phyloP scores from a whole-genome alignment of 495 filamentous ascomycete genomes.

The Aspergillus coremiiformis region DNA sequence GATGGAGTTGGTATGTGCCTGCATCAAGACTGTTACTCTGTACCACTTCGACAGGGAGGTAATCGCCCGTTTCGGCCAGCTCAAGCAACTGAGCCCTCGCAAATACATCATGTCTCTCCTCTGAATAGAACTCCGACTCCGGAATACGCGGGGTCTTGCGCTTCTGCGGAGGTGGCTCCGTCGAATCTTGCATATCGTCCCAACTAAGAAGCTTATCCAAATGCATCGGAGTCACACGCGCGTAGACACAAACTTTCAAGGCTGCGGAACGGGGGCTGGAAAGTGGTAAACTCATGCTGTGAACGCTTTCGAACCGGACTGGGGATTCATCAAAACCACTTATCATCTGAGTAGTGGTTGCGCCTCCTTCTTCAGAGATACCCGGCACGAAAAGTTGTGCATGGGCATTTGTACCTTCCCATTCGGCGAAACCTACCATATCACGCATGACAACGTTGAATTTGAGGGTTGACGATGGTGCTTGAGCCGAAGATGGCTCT shows the following conservation, averaged over 20 bases:
- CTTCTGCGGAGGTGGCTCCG: constrained; percentile 44
- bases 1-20: constrained; percentile 89
- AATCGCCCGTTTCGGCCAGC: constrained; percentile 82
- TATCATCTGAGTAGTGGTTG: constrained; percentile 91
- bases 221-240: constrained; percentile 85
- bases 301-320: constrained; percentile 91
- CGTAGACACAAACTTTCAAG: constrained; percentile 87
- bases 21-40: constrained; percentile 74
- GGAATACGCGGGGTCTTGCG: constrained; percentile 67
- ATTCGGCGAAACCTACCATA: constrained; percentile 90
- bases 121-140: constrained; percentile 84
- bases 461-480: constrained; percentile 85
- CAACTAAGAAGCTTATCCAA: constrained; percentile 96
- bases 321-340: constrained; percentile 91
- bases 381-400: constrained; percentile 93
- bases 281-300: constrained; percentile 96
- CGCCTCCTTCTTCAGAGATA: constrained; percentile 84
- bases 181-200: constrained; percentile 89
- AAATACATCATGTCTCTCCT: constrained; percentile 92
- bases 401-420: constrained; percentile 92
- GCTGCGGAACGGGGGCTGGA: constrained; percentile 66
- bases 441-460: constrained; percentile 99
- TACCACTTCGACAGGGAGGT: constrained; percentile 85
- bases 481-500: constrained; percentile 89
- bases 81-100: constrained; percentile 81